phyloP scores from a whole-genome alignment of 306 rosid genomes.

The Acmispon strigosus region DNA sequence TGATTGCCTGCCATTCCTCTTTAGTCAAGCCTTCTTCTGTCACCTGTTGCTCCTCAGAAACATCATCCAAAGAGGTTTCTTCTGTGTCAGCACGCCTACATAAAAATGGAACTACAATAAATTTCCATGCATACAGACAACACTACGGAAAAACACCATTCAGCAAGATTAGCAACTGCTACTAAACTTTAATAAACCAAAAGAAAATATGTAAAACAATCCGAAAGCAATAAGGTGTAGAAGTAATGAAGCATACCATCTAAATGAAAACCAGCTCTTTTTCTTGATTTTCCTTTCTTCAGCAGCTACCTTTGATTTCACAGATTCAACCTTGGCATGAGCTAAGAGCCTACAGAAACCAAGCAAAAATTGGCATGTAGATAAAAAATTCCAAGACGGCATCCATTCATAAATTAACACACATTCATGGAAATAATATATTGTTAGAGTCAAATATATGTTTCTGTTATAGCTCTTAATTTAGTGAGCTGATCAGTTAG shows the following conservation, averaged over 20 bases:
- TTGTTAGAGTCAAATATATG: too few species aligned
- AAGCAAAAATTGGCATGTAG: conserved; percentile 4
- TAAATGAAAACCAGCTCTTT: conserved; percentile 84
- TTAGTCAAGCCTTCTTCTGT: conserved; percentile 69
- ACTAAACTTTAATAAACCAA: conserved; percentile 8
- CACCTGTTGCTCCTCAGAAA: conserved; percentile 47
- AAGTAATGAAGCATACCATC: conserved; percentile 48
- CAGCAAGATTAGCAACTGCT: neutral
- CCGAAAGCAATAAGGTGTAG: neutral
- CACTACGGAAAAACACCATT: neutral
- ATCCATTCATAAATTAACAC: neutral
- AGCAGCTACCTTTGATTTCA: conserved; percentile 89
- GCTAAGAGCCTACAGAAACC: conserved; percentile 73
- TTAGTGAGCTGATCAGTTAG: too few species aligned
- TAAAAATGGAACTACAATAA: neutral
- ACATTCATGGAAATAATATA: too few species aligned
- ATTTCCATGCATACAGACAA: neutral
- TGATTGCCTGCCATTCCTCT: conserved; percentile 96
- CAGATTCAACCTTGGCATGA: conserved; percentile 92
- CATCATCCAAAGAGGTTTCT: conserved; percentile 44
- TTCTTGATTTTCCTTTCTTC: conserved; percentile 60
- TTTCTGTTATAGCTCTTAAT: too few species aligned
- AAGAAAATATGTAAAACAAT: neutral
- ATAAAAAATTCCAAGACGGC: neutral
- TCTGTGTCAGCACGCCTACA: conserved; percentile 54